Conservation (phyloP, 2,329 filamentous ascomycete species). For the Metarhizium humberi region DNA sequence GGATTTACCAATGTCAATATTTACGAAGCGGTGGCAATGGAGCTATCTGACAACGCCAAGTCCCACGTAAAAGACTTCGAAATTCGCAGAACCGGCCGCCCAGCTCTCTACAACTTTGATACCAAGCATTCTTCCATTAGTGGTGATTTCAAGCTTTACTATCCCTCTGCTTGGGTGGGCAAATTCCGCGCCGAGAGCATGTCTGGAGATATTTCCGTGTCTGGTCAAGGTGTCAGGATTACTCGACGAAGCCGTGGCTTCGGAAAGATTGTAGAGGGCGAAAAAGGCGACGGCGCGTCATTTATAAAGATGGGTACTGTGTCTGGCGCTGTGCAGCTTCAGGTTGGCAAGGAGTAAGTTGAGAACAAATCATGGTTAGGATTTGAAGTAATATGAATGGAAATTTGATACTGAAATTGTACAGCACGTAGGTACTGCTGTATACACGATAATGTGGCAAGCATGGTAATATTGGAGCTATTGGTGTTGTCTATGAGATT, state of each 20-base stretch:
- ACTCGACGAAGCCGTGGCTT: slow-evolving; percentile 22
- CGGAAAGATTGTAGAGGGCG: slow-evolving; percentile 23
- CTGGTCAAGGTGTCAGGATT: slow-evolving; percentile 34
- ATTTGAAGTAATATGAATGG: no score
- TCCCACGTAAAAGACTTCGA: background rate
- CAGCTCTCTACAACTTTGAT: slow-evolving; percentile 25
- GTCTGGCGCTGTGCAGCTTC: slow-evolving; percentile 18
- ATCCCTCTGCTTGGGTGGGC: slow-evolving; percentile 43
- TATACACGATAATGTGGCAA: no score
- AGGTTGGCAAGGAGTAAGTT: slow-evolving; percentile 14
- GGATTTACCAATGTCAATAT: slow-evolving; percentile 30
- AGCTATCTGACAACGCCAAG: slow-evolving; percentile 3
- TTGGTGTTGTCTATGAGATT: no score
- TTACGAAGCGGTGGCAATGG: slow-evolving; percentile 27
- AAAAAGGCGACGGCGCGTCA: slow-evolving; percentile 32
- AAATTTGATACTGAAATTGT: no score
- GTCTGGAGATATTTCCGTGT: slow-evolving; percentile 28
- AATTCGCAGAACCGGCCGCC: slow-evolving; percentile 9
- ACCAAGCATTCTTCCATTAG: slow-evolving; percentile 35
- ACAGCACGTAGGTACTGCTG: no score
- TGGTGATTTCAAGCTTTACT: slow-evolving; percentile 31
- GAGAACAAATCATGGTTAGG: no score
- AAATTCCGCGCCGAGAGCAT: slow-evolving; percentile 28
- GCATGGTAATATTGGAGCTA: no score
- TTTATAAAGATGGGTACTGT: slow-evolving; percentile 21